These are phyloP conservation scores for Fusarium nelsonii DNA, from an alignment of 2,329 filamentous ascomycete species.

Conservation along the genomic window DNA sequence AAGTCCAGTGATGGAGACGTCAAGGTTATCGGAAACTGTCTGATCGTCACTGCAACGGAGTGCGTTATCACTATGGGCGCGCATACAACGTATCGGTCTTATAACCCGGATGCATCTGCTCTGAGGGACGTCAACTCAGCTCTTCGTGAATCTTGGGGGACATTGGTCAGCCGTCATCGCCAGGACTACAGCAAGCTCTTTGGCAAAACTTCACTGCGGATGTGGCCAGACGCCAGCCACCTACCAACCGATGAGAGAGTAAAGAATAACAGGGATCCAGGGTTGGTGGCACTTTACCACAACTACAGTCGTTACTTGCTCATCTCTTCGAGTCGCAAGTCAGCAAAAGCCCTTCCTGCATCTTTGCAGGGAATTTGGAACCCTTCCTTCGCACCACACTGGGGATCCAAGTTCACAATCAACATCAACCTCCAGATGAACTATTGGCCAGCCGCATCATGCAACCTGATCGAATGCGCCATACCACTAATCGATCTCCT, in stretches of 20 bases:
- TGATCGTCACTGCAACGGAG: slow-evolving; percentile 19
- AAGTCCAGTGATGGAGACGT: slow-evolving; percentile 7
- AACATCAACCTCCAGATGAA: slow-evolving; percentile 68
- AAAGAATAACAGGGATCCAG: slow-evolving; percentile 39
- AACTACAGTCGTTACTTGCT: slow-evolving; percentile 53
- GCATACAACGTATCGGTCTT: slow-evolving; percentile 42
- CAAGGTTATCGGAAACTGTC: slow-evolving; percentile 32
- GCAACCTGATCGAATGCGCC: slow-evolving; percentile 55
- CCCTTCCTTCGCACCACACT: slow-evolving; percentile 51
- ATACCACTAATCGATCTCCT: slow-evolving; percentile 55
- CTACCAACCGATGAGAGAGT: slow-evolving; percentile 42
- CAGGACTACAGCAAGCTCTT: slow-evolving; percentile 41
- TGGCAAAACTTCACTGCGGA: slow-evolving; percentile 26
- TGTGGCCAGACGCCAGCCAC: slow-evolving; percentile 41
- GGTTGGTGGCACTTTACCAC: slow-evolving; percentile 48
- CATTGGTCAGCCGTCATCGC: slow-evolving; percentile 24
- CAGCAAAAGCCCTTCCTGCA: slow-evolving; percentile 46
- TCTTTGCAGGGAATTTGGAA: slow-evolving; percentile 56
- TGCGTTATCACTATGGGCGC: slow-evolving; percentile 42
- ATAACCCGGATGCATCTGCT: slow-evolving; percentile 37
- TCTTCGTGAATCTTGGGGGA: slow-evolving; percentile 30
- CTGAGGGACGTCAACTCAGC: slow-evolving; percentile 44
- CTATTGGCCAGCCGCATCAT: slow-evolving; percentile 58
- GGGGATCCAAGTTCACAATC: slow-evolving; percentile 64
- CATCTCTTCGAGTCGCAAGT: slow-evolving; percentile 43